A percentile compares a stretch with the other conserved stretches of the same genome.
These are phyloP conservation scores for Candida chilensis DNA, from an alignment of 805 yeast species.

Conservation along the genomic window DNA sequence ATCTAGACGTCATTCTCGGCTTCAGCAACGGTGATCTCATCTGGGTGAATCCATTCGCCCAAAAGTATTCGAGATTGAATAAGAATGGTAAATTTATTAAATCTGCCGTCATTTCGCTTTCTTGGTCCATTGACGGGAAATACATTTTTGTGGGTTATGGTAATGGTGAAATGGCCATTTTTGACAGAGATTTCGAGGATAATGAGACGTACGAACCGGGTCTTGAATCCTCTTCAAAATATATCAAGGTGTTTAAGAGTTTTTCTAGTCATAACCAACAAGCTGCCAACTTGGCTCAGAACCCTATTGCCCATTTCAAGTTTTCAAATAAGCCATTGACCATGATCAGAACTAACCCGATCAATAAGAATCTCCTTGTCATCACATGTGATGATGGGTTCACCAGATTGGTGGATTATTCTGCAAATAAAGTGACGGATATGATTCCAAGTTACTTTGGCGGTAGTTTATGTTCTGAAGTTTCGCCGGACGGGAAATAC, in stretches of 20 bases:
- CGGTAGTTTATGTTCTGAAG: conserved; percentile 41
- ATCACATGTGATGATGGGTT: conserved; percentile 62
- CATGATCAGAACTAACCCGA: conserved; percentile 30
- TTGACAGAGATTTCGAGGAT: conserved; percentile 44
- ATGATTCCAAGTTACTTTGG: conserved; percentile 58
- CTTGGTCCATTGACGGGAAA: conserved; percentile 37
- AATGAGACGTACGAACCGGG: conserved; percentile 19
- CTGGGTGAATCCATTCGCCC: conserved; percentile 45
- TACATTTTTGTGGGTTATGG: conserved; percentile 50
- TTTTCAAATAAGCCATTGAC: conserved; percentile 55
- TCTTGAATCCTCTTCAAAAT: conserved; percentile 2
- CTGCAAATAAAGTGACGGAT: conserved; percentile 34
- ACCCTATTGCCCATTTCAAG: conserved; percentile 56
- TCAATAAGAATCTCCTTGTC: conserved; percentile 25
- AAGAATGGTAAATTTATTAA: conserved; percentile 34
- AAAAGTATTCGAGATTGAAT: conserved; percentile 42
- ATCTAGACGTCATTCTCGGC: conserved; percentile 50
- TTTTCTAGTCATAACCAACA: conserved; percentile 2
- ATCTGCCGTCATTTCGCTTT: conserved; percentile 32
- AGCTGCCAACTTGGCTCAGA: conserved; percentile 7
- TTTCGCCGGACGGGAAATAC: conserved; percentile 40
- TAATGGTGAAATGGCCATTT: conserved; percentile 50
- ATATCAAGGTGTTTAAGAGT: no score
- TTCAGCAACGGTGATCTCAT: conserved; percentile 60
- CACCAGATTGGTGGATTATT: conserved; percentile 45